Conservation (phyloP, 108 stramenopile species). For the Conticribra guillardii region DNA sequence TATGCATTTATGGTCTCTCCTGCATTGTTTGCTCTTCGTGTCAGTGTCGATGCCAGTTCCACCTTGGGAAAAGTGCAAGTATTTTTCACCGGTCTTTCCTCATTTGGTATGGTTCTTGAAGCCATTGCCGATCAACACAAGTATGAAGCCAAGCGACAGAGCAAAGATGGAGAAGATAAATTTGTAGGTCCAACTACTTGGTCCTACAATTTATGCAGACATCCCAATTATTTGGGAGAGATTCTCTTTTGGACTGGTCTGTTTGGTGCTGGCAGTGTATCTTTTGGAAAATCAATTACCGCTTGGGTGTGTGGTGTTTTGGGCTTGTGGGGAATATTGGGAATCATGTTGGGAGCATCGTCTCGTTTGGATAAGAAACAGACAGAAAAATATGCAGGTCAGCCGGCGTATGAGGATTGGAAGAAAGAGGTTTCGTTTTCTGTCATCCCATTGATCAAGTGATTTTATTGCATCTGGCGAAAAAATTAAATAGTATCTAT, state of each 20-base stretch:
- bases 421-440: constrained; percentile 43
- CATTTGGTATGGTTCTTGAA: constrained; percentile 31
- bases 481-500: background rate
- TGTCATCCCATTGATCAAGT: constrained; percentile 53
- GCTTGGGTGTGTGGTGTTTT: constrained; percentile 52
- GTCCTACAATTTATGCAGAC: constrained; percentile 64
- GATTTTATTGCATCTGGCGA: background rate
- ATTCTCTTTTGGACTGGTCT: constrained; percentile 75
- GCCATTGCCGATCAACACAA: constrained; percentile 50
- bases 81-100: constrained; percentile 10
- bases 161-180: constrained; percentile 21
- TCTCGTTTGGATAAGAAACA: constrained; percentile 64
- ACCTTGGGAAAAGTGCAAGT: constrained; percentile 9
- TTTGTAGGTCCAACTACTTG: constrained; percentile 43
- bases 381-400: constrained; percentile 60
- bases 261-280: constrained; percentile 54
- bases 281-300: constrained; percentile 48
- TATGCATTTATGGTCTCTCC: constrained; percentile 52
- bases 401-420: constrained; percentile 56
- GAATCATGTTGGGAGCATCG: constrained; percentile 64
- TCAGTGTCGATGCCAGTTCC: constrained; percentile 1
- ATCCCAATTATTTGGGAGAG: constrained; percentile 81
- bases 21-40: constrained; percentile 40
- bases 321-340: constrained; percentile 64
- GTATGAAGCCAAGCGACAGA: constrained; percentile 25